Conservation (phyloP, 2,329 filamentous ascomycete species). For the Cadophora malorum region DNA sequence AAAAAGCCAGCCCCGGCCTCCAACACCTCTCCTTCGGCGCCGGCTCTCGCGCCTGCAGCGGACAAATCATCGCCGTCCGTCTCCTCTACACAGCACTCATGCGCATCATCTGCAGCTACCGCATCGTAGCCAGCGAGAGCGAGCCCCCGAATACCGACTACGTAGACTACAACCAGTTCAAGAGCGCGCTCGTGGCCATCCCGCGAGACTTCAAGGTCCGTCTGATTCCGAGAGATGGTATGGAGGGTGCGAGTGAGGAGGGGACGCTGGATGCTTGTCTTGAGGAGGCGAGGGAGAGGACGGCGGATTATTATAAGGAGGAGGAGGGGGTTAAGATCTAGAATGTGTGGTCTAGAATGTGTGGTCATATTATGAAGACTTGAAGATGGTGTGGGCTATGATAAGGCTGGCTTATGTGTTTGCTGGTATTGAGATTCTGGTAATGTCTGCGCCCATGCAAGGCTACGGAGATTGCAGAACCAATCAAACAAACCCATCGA, state of each 20-base stretch:
- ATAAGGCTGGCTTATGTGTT: background rate
- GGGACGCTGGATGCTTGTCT: constrained; percentile 34
- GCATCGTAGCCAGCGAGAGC: constrained; percentile 54
- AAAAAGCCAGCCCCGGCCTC: constrained; percentile 44
- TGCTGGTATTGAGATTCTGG: background rate
- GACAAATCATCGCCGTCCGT: constrained; percentile 57
- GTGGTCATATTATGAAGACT: background rate
- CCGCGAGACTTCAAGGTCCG: constrained; percentile 63
- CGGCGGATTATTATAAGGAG: constrained; percentile 39
- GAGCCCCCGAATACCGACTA: constrained; percentile 66
- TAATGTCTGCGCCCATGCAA: no score
- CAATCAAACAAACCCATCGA: no score
- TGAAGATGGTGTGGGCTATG: background rate
- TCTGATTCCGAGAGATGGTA: constrained; percentile 57
- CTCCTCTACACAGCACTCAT: constrained; percentile 57
- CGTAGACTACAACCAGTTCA: constrained; percentile 66
- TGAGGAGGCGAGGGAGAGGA: constrained; percentile 37
- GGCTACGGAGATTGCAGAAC: background rate
- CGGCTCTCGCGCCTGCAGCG: constrained; percentile 58
- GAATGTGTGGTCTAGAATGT: background rate
- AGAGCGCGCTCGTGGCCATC: constrained; percentile 64
- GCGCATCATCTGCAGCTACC: constrained; percentile 56
- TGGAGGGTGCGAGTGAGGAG: constrained; percentile 23
- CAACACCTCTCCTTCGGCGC: constrained; percentile 59
- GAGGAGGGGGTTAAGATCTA: constrained; percentile 30